Conservation (phyloP, 768 basidiomycete genomes). For the Lactifluus hygrophoroides region DNA sequence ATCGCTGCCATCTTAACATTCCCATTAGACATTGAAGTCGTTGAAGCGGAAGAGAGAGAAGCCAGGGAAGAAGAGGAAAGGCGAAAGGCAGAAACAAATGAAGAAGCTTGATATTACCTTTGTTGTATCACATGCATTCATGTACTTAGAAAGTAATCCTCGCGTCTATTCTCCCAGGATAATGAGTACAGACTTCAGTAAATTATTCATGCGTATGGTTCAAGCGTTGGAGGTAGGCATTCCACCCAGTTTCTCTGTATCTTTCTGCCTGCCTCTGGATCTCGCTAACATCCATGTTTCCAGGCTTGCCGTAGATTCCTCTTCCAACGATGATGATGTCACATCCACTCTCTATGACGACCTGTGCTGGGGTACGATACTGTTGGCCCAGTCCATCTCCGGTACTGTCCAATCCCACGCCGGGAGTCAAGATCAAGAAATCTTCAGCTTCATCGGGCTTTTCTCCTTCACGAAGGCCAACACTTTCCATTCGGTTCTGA, state of each 20-base stretch:
- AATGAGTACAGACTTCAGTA: not conserved
- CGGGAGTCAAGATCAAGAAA: slow-evolving; percentile 87
- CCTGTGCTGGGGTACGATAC: slow-evolving; percentile 82
- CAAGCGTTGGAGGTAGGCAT: slow-evolving; percentile 59
- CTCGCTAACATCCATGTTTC: slow-evolving; percentile 36
- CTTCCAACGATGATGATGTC: slow-evolving; percentile 97
- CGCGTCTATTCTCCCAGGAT: not conserved
- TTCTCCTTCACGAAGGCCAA: slow-evolving; percentile 33
- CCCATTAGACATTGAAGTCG: slow-evolving; percentile 90
- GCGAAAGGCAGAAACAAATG: slow-evolving; percentile 10
- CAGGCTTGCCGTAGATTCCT: slow-evolving; percentile 74
- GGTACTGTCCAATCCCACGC: slow-evolving; percentile 72
- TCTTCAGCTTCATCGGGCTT: slow-evolving; percentile 40
- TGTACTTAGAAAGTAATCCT: not conserved
- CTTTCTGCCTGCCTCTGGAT: slow-evolving; percentile 67
- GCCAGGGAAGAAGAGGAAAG: slow-evolving; percentile 41
- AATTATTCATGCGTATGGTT: not conserved
- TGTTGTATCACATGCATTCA: not conserved
- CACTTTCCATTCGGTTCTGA: slow-evolving; percentile 70
- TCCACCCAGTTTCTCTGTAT: slow-evolving; percentile 85
- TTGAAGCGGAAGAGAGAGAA: slow-evolving; percentile 85
- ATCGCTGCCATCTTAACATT: slow-evolving; percentile 94
- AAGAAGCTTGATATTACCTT: not conserved
- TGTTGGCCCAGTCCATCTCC: slow-evolving; percentile 45
- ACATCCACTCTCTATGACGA: slow-evolving; percentile 71